These are phyloP conservation scores for Veloboletus limbatus DNA, from an alignment of 1,284 basidiomycete species.

Conservation along the genomic window DNA sequence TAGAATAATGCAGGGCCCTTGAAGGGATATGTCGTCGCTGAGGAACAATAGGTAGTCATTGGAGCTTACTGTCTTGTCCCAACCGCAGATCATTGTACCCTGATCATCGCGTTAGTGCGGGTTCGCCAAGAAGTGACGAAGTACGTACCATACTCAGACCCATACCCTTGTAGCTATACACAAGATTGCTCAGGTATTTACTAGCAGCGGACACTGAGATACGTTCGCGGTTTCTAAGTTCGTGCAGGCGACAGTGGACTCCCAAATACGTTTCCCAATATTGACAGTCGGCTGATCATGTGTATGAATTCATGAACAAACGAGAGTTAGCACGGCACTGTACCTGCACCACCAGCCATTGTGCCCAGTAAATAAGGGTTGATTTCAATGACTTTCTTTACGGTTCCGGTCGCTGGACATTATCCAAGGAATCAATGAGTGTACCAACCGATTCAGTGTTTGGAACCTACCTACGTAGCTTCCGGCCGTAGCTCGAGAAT, in stretches of 20 bases:
- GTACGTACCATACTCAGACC: slow-evolving; percentile 89
- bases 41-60: slow-evolving; percentile 3
- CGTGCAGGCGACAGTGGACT: slow-evolving; percentile 95
- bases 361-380: slow-evolving; percentile 98
- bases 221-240: slow-evolving; percentile 94
- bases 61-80: slow-evolving; percentile 91
- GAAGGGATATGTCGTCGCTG: slow-evolving; percentile 1
- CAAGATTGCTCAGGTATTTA: slow-evolving; percentile 96
- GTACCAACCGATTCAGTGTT: neutral
- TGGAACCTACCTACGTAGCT: slow-evolving; percentile 83
- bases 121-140: neutral
- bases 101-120: slow-evolving; percentile 31
- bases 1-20: slow-evolving; percentile 97
- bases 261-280: slow-evolving; percentile 99
- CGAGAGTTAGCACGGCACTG: slow-evolving; percentile 22
- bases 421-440: slow-evolving; percentile 4
- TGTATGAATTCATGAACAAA: slow-evolving; percentile 9
- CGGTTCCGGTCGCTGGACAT: slow-evolving; percentile 81
- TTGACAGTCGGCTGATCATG: slow-evolving; percentile 77
- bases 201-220: slow-evolving; percentile 98
- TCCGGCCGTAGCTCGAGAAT: slow-evolving; percentile 96
- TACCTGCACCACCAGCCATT: slow-evolving; percentile 98
- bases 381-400: slow-evolving; percentile 99
- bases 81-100: slow-evolving; percentile 99
- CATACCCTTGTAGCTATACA: slow-evolving; percentile 99